Base-by-base conservation (phyloP, 305 asterid species). In the Stenogyne calaminthoides region DNA sequence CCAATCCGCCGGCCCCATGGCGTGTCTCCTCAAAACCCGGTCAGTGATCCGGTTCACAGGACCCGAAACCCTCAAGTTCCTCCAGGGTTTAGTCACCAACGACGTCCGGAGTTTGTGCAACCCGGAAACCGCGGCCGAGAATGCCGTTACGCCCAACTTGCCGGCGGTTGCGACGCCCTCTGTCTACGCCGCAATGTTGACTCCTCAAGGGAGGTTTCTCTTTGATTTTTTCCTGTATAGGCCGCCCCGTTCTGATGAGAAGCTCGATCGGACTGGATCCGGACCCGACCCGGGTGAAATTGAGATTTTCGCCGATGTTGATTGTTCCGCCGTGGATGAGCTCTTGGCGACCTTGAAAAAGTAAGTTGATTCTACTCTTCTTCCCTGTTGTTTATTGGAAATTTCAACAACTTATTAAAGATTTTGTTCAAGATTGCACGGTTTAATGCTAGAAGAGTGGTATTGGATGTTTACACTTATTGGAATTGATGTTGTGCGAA, bases 1-100 rank as follows among this genome's bases (percentile, higher is more conserved):
- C 78, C 83, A 73, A 22, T 78, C 82, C 37, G 86, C 81, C 18
- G 91, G 91, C 56, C 81, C 95, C 16, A 76, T 91, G 83, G 89
- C 96, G 54, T 80, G 85, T 77, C 87, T 76, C 22, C 88, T 94
- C 78, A 84, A 81, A 69, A 74, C 95, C 81, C 91, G 99, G 63
- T 85, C 97, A 39, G 87, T 91, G 0, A 83, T 94, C 88, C 96
- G 97, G 12, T 88, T 94, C 74, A 88, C 55, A 42, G 99, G 99
- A 4, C 95, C 93, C 77, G 97, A 91, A 42, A 84, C 95, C 56
- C 46, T 90, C 56, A 94, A 91, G 70, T 91, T 87, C 80, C 92
- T 94, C 22, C 98, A 94, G 73, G 96, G 97, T 18, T 78, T 94
- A 67, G 80, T 94, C 18, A 94, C 97, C 76, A 89, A 91, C 78